Percentiles rank a stretch among this genome's conserved stretches.
Evolutionary conservation across 2,329 filamentous ascomycete species (phyloP).

Genomic region (Myriosclerotinia duriaeana): DNA sequence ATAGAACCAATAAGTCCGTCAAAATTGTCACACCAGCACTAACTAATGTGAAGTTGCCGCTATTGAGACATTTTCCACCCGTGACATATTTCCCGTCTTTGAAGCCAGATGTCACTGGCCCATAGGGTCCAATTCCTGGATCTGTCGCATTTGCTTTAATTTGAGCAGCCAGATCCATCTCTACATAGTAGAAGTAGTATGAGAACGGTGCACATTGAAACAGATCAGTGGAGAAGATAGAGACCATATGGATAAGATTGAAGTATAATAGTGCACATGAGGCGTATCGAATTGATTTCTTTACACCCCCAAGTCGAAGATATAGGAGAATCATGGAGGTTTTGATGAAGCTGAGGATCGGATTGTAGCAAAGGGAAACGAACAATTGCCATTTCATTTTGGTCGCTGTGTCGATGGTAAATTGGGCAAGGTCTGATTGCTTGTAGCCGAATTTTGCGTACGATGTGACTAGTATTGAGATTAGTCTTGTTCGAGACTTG

Average conservation of each 20-base stretch:
- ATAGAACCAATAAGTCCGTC: constrained; percentile 31
- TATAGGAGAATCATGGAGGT: constrained; percentile 48
- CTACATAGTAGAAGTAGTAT: constrained; percentile 24
- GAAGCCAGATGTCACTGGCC: constrained; percentile 23
- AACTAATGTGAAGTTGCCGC: constrained; percentile 27
- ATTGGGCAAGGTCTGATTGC: constrained; percentile 18
- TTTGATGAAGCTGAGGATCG: constrained; percentile 49
- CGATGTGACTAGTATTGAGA: constrained; percentile 25
- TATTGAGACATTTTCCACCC: constrained; percentile 29
- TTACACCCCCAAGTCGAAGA: constrained; percentile 44
- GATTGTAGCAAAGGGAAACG: constrained; percentile 44
- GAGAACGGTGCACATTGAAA: constrained; percentile 42
- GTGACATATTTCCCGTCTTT: constrained; percentile 28
- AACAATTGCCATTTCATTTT: constrained; percentile 35
- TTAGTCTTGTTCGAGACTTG: not conserved
- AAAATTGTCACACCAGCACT: constrained; percentile 30
- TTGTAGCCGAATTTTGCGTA: constrained; percentile 31
- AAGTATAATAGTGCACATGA: constrained; percentile 23
- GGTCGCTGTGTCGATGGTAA: constrained; percentile 1
- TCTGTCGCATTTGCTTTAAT: constrained; percentile 19
- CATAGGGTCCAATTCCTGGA: constrained; percentile 14
- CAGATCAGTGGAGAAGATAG: constrained; percentile 43
- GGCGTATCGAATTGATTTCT: constrained; percentile 21
- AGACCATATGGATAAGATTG: constrained; percentile 40
- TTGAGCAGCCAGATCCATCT: constrained; percentile 25